Percentiles rank a stretch among this genome's conserved stretches.
These are phyloP conservation scores for Lagerstroemia speciosa DNA, from an alignment of 345 rosid genomes.

Conservation along the genomic window DNA sequence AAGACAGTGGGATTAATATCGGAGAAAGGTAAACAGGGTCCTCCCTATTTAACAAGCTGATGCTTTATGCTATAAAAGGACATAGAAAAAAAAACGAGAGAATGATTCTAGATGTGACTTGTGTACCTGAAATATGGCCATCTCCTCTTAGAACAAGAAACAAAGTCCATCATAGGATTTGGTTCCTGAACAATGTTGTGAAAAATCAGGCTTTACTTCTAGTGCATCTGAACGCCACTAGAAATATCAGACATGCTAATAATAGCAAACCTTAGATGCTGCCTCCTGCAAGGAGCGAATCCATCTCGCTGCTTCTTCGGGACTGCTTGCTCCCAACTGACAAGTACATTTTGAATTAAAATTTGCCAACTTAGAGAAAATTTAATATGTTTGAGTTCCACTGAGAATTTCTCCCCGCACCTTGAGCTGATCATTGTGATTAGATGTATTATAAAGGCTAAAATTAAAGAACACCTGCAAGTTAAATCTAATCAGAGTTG, in stretches of 20 bases:
- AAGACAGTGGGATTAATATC: not conserved
- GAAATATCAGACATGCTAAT: not conserved
- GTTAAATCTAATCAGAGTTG: not conserved
- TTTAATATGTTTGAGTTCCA: not conserved
- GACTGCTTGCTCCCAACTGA: conserved; percentile 86
- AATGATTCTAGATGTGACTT: not conserved
- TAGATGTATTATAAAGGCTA: conserved; percentile 59
- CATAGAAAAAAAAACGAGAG: not conserved
- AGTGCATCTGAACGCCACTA: not conserved
- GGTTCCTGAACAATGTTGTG: conserved; percentile 32
- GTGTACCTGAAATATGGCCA: conserved; percentile 40
- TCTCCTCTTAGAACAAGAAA: conserved; percentile 41
- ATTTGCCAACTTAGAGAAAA: not conserved
- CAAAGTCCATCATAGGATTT: conserved; percentile 36
- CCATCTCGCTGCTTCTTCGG: conserved; percentile 96
- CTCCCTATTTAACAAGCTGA: not conserved
- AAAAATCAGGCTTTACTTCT: conserved; percentile 12
- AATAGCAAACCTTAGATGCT: conserved; percentile 50
- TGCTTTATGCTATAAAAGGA: not conserved
- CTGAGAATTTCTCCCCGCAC: conserved; percentile 15
- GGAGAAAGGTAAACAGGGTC: not conserved
- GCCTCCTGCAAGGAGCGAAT: conserved; percentile 59
- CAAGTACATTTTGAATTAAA: conserved; percentile 10
- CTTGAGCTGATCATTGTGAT: conserved; percentile 78
- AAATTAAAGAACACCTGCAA: conserved; percentile 79